Evolutionary conservation across 164 flowering plant genomes (phyloP), one percentile per base, ranked within the genome.

Genomic region (Magnolia kwangsiensis): DNA sequence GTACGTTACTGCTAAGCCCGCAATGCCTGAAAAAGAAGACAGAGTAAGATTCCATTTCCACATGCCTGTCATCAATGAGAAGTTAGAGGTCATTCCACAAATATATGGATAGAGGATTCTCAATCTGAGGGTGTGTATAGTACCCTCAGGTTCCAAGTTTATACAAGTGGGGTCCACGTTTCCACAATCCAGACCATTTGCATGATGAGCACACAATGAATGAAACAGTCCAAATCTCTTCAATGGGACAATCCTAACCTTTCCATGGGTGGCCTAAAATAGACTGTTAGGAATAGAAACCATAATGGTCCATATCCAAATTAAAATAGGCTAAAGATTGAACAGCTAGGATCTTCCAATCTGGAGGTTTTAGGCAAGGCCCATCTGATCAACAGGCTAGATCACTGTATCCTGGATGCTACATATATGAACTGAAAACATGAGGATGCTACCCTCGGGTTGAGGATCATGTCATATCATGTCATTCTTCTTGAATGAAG

Each of bases 11-110:
- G 84, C 83, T 67, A 88, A 75, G 11, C 90, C 89, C 50, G 87
- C 90, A 67, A 88, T 69, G 63, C 85, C 89, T 86, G 27, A 63
- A 80, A 50, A 69, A 1, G 51, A 37, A 67, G 27, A 72, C 21
- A 68, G 29, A 74, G 49, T 55, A 73, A 50, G 61, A 49, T 72
- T 55, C 58, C 80, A 10, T 10, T 18, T 29, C 58, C 68, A 3
- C 23, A 69, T 14, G 45, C 23, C 24, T 24, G 45, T 2, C 59
- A 50, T 21, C 50, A 72, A 55, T 16, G 18, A 59, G 49, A 58
- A 16, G 50, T 58, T 9, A 23, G 65, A 24, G 21, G 49, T 3
- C 65, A 24, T 59, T 72, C 29, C 66, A 72, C 21, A 59, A 4
- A 51, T 7, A 51, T 51, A 31, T 76, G 49, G 6, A 14, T 55